phyloP scores from a whole-genome alignment of 2,329 filamentous ascomycete genomes.

The Xylariaceae sp. region DNA sequence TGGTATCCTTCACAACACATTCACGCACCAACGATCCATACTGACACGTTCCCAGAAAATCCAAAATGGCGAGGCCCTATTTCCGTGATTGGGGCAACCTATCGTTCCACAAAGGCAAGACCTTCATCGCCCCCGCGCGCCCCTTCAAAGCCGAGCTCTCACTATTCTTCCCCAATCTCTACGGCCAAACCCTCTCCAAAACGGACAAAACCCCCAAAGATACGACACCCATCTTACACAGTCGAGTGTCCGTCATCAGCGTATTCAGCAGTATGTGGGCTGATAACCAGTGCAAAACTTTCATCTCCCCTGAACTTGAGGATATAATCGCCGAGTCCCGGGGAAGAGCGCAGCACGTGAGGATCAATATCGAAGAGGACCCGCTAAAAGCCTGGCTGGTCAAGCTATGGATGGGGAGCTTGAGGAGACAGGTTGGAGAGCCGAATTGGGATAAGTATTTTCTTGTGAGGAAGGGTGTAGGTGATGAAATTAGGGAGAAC shows the following conservation, averaged over 20 bases:
- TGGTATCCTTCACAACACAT: slow-evolving; percentile 20
- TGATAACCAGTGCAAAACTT: slow-evolving; percentile 72
- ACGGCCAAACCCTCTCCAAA: slow-evolving; percentile 71
- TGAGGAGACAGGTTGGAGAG: slow-evolving; percentile 49
- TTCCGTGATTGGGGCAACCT: slow-evolving; percentile 95
- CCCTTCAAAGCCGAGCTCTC: slow-evolving; percentile 80
- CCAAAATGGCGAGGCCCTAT: slow-evolving; percentile 63
- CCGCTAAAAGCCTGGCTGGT: slow-evolving; percentile 61
- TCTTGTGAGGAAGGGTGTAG: slow-evolving; percentile 55
- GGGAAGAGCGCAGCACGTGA: slow-evolving; percentile 69
- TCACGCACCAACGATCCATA: neutral
- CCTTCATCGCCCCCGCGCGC: slow-evolving; percentile 80
- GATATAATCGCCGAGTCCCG: slow-evolving; percentile 54
- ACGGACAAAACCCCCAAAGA: slow-evolving; percentile 52
- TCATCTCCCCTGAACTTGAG: slow-evolving; percentile 67
- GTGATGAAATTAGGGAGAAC: slow-evolving; percentile 59
- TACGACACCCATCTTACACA: slow-evolving; percentile 72
- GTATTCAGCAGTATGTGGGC: slow-evolving; percentile 86
- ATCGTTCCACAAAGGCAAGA: slow-evolving; percentile 80
- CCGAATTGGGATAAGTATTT: slow-evolving; percentile 61
- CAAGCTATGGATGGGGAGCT: slow-evolving; percentile 51
- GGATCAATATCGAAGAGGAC: slow-evolving; percentile 87
- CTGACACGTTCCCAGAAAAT: slow-evolving; percentile 5
- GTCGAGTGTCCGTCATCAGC: slow-evolving; percentile 74
- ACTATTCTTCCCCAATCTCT: slow-evolving; percentile 91